phyloP scores from a whole-genome alignment of 2,329 filamentous ascomycete genomes.

The Neocucurbitaria cava region DNA sequence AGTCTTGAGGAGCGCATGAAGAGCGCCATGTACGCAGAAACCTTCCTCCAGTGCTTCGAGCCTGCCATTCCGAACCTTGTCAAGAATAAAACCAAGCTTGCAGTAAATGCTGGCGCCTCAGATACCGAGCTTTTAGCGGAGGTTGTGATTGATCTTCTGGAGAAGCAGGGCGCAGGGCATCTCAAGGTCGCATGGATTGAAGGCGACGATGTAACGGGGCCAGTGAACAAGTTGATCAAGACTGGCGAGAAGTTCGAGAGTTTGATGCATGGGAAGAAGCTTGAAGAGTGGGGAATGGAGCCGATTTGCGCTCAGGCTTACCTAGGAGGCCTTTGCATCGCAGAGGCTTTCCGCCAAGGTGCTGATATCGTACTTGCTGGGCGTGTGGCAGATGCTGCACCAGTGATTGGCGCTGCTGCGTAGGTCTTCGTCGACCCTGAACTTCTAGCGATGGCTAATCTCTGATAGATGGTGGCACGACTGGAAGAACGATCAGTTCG shows the following conservation, averaged over 20 bases:
- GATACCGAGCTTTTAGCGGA: conserved; percentile 54
- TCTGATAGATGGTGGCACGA: conserved; percentile 59
- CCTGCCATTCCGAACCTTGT: conserved; percentile 27
- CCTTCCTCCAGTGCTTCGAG: conserved; percentile 57
- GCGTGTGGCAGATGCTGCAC: conserved; percentile 35
- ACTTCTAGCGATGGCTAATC: conserved; percentile 26
- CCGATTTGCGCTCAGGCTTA: conserved; percentile 26
- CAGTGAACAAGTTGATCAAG: conserved; percentile 43
- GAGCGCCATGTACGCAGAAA: conserved; percentile 40
- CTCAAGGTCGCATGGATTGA: conserved; percentile 32
- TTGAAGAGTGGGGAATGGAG: conserved; percentile 44
- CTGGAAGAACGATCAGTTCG: conserved; percentile 52
- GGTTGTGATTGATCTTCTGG: conserved; percentile 16
- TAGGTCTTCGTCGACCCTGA: conserved; percentile 28
- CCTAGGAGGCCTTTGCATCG: conserved; percentile 29
- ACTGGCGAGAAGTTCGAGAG: conserved; percentile 50
- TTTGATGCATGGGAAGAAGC: conserved; percentile 46
- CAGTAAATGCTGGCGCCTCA: conserved; percentile 62
- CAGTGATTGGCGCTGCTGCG: conserved; percentile 57
- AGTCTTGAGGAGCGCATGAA: conserved; percentile 47
- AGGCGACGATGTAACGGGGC: conserved; percentile 33
- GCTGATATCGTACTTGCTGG: conserved; percentile 44
- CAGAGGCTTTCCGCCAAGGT: conserved; percentile 30
- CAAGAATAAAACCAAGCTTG: conserved; percentile 49
- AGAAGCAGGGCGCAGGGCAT: conserved; percentile 15